phyloP scores from a whole-genome alignment of 2,329 filamentous ascomycete genomes.

The Pseudocercospora fijiensis region DNA sequence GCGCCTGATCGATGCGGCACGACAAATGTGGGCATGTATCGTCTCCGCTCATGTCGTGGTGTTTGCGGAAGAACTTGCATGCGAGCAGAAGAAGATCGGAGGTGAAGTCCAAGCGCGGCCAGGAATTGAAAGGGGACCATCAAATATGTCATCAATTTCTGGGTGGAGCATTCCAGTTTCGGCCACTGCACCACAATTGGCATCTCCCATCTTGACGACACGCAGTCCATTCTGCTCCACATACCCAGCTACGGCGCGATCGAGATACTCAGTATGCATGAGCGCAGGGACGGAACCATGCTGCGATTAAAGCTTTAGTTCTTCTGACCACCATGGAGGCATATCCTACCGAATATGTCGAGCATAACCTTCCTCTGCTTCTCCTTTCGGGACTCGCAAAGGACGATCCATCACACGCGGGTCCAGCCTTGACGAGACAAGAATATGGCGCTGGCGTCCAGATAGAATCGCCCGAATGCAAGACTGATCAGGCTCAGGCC shows the following conservation, averaged over 20 bases:
- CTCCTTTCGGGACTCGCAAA: slow-evolving; percentile 72
- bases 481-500: slow-evolving; percentile 46
- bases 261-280: not conserved
- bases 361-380: slow-evolving; percentile 82
- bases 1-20: slow-evolving; percentile 48
- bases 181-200: not conserved
- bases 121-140: not conserved
- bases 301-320: not conserved
- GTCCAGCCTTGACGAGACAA: slow-evolving; percentile 16
- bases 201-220: not conserved
- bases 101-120: not conserved
- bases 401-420: slow-evolving; percentile 19
- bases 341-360: slow-evolving; percentile 75
- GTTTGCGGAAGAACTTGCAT: not conserved
- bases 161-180: not conserved
- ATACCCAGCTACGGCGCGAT: not conserved
- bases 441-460: slow-evolving; percentile 33
- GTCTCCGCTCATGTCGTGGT: slow-evolving; percentile 8
- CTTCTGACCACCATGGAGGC: slow-evolving; percentile 63
- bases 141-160: not conserved
- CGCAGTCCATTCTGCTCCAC: not conserved
- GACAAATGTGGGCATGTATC: slow-evolving; percentile 26
- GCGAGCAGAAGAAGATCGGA: not conserved
- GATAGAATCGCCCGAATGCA: slow-evolving; percentile 31
- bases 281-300: not conserved